Percentiles rank a stretch among this genome's conserved stretches.
These are phyloP conservation scores for Pythium brassicae DNA, from an alignment of 352 stramenopile genomes.

Conservation along the genomic window DNA sequence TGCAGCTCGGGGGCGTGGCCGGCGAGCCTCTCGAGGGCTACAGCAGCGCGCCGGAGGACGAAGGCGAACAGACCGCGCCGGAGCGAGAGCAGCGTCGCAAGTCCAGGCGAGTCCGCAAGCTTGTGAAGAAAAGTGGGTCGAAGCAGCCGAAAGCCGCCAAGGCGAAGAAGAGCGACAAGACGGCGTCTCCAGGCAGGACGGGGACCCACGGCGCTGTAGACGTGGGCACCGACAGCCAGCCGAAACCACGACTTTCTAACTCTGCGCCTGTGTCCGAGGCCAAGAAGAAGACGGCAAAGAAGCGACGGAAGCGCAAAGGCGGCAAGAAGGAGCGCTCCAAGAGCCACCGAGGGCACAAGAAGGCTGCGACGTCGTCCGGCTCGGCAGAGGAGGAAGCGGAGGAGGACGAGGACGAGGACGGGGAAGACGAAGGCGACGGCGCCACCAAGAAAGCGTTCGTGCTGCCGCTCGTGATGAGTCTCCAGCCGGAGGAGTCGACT, in stretches of 20 bases:
- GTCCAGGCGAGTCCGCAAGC: slow-evolving; percentile 6
- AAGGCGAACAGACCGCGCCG: background rate
- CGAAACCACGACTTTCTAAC: background rate
- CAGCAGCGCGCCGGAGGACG: slow-evolving; percentile 28
- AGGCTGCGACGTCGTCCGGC: background rate
- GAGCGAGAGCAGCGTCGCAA: slow-evolving; percentile 8
- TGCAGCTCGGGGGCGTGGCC: background rate
- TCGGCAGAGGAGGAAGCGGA: background rate
- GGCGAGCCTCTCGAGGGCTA: slow-evolving; percentile 19
- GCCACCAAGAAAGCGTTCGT: background rate
- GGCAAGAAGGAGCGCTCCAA: slow-evolving; percentile 7
- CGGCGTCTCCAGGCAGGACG: slow-evolving; percentile 1
- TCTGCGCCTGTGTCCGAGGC: background rate
- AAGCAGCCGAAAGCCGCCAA: slow-evolving; percentile 11
- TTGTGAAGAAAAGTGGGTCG: slow-evolving; percentile 2
- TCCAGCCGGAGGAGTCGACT: too few species aligned
- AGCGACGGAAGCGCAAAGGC: slow-evolving; percentile 5
- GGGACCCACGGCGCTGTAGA: background rate
- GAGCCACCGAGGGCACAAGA: slow-evolving; percentile 1
- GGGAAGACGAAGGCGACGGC: background rate
- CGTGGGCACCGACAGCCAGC: background rate
- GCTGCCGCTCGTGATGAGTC: background rate
- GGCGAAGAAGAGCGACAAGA: slow-evolving; percentile 14
- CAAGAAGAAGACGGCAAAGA: slow-evolving; percentile 11
- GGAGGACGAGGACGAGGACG: background rate